These are phyloP conservation scores for Allantophomopsis lycopodina DNA, from an alignment of 2,329 filamentous ascomycete species.

Conservation along the genomic window DNA sequence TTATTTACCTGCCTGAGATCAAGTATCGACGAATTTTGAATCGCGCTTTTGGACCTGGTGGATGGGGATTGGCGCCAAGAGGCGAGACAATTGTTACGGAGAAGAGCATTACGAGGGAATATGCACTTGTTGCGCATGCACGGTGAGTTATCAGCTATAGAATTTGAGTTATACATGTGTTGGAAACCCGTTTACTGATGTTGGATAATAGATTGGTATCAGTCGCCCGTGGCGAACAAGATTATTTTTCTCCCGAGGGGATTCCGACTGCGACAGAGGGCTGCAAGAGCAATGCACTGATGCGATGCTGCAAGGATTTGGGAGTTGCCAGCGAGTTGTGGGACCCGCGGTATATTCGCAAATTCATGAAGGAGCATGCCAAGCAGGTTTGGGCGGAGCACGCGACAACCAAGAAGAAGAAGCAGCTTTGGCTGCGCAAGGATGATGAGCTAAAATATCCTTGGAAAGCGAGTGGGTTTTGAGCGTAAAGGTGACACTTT, in stretches of 20 bases:
- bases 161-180: no score
- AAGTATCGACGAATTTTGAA: constrained; percentile 92
- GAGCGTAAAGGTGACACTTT: constrained; percentile 3
- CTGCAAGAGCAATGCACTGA: constrained; percentile 93
- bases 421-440: constrained; percentile 77
- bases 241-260: constrained; percentile 79
- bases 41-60: constrained; percentile 82
- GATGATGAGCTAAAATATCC: constrained; percentile 59
- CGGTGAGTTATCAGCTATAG: constrained; percentile 40
- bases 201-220: constrained; percentile 58
- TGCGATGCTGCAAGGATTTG: constrained; percentile 97
- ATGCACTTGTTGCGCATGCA: constrained; percentile 78
- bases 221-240: constrained; percentile 86
- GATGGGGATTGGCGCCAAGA: constrained; percentile 85
- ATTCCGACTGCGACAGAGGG: constrained; percentile 93
- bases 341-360: constrained; percentile 84
- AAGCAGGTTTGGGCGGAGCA: constrained; percentile 88
- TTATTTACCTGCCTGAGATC: constrained; percentile 94
- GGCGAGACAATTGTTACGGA: constrained; percentile 53
- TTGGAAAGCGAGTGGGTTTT: constrained; percentile 31
- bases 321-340: constrained; percentile 91
- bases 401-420: constrained; percentile 71
- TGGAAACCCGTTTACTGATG: background rate
- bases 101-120: constrained; percentile 67
- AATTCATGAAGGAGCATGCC: constrained; percentile 62